These are phyloP conservation scores for Colletotrichum higginsianum DNA, from an alignment of 2,329 filamentous ascomycete genomes.

Conservation along the genomic window DNA sequence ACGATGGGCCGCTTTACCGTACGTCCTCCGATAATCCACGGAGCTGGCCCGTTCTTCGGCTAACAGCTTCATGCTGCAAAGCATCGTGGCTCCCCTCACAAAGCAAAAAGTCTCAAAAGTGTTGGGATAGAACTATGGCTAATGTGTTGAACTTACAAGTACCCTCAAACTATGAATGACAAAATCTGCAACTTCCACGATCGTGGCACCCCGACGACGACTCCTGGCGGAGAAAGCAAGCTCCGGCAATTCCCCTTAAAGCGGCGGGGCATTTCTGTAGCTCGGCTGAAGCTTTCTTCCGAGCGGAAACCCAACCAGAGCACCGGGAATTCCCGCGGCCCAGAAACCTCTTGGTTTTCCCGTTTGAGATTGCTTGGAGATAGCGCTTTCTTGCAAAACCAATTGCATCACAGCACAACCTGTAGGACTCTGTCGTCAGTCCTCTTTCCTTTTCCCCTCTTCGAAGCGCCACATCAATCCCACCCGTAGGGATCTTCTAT, in stretches of 20 bases:
- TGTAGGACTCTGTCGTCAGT: slow-evolving; percentile 22
- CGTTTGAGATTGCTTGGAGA: slow-evolving; percentile 38
- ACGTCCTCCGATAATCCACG: background rate
- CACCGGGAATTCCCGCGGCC: slow-evolving; percentile 41
- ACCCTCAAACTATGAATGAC: too few relatives aligned
- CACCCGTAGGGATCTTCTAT: slow-evolving; percentile 25
- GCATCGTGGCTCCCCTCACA: too few relatives aligned
- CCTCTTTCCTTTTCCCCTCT: slow-evolving; percentile 41
- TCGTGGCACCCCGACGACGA: background rate
- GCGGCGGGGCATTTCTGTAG: slow-evolving; percentile 11
- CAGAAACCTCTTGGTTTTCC: slow-evolving; percentile 41
- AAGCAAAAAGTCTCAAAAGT: background rate
- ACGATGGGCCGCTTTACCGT: slow-evolving; percentile 7
- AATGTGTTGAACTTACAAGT: too few relatives aligned
- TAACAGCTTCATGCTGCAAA: background rate
- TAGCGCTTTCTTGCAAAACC: slow-evolving; percentile 39
- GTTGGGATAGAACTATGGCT: background rate
- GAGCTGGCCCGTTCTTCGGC: background rate
- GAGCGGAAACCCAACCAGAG: slow-evolving; percentile 34
- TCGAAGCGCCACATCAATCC: slow-evolving; percentile 16
- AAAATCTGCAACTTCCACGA: background rate
- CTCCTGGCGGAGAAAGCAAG: background rate
- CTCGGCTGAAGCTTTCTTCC: slow-evolving; percentile 40
- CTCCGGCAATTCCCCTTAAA: background rate
- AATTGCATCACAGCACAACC: slow-evolving; percentile 42